phyloP scores from a whole-genome alignment of 2,329 filamentous ascomycete species.

The Colletotrichum paranaense region DNA sequence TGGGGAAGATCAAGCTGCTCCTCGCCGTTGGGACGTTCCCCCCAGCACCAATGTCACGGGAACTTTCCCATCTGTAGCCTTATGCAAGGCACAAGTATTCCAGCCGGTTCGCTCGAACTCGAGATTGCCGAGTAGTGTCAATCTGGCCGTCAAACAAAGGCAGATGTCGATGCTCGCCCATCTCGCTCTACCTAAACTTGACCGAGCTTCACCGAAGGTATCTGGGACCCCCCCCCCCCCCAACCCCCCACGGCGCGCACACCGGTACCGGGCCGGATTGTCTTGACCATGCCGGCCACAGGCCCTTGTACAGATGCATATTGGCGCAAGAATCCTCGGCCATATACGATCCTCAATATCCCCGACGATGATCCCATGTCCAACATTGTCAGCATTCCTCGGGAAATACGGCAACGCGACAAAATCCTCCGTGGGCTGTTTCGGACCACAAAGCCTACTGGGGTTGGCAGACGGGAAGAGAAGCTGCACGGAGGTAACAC shows the following conservation, averaged over 20 bases:
- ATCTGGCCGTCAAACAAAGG: conserved; percentile 4
- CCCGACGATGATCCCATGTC: background rate
- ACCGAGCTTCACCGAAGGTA: conserved; percentile 25
- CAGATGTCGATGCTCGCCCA: background rate
- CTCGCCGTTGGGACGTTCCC: background rate
- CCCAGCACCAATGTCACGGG: conserved; percentile 16
- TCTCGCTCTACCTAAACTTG: background rate
- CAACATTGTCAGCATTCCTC: background rate
- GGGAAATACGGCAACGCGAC: conserved; percentile 12
- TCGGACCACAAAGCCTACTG: conserved; percentile 20
- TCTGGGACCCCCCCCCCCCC: no score
- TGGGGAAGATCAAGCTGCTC: background rate
- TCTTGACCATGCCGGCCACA: background rate
- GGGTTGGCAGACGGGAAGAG: conserved; percentile 6
- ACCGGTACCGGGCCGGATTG: background rate
- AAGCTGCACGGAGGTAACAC: background rate
- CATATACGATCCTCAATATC: background rate
- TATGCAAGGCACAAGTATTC: conserved; percentile 33
- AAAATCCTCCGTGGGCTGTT: conserved; percentile 23
- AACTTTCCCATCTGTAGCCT: conserved; percentile 24
- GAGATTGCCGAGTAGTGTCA: conserved; percentile 16
- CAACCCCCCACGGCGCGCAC: background rate
- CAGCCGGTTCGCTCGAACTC: background rate
- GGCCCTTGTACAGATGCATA: background rate
- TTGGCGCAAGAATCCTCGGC: background rate